Evolutionary conservation across 805 yeast genomes (phyloP).

Genomic region (Jamesozyma hellenica): DNA sequence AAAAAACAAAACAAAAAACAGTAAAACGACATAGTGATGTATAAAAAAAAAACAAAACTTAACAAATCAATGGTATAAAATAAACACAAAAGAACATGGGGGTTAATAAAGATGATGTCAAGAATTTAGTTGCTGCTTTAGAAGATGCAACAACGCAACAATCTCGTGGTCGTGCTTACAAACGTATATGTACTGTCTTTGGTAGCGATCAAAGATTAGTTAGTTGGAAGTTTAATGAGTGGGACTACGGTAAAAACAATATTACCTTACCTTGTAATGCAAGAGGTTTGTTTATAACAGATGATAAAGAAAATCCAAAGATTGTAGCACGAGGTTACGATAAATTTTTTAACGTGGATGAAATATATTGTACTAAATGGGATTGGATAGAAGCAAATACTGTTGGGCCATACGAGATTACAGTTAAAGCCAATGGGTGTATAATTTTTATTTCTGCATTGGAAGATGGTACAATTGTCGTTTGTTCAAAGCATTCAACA

Average conservation of each 20-base stretch:
- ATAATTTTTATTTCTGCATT: constrained; percentile 75
- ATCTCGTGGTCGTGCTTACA: constrained; percentile 29
- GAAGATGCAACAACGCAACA: constrained; percentile 16
- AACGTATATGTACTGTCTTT: constrained; percentile 21
- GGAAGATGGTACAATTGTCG: constrained; percentile 64
- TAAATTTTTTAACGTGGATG: constrained; percentile 81
- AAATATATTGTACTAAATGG: constrained; percentile 45
- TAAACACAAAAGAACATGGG: neutral
- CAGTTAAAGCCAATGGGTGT: constrained; percentile 90
- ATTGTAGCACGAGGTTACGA: constrained; percentile 85
- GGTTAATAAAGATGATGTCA: neutral
- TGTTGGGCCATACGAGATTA: constrained; percentile 67
- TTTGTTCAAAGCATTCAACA: constrained; percentile 85
- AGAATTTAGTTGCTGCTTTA: constrained; percentile 11
- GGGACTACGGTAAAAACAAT: constrained; percentile 62
- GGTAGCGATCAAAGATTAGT: constrained; percentile 20
- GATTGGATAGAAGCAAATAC: constrained; percentile 38
- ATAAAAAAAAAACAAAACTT: too few species aligned
- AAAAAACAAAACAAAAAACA: too few species aligned
- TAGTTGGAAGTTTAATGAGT: constrained; percentile 82
- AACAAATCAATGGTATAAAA: too few species aligned
- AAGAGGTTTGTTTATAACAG: constrained; percentile 65
- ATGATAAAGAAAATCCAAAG: constrained; percentile 24
- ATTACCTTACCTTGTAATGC: constrained; percentile 60
- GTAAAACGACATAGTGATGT: too few species aligned